phyloP scores from a whole-genome alignment of 2,329 filamentous ascomycete genomes.

The Berkeleyomyces rouxiae region DNA sequence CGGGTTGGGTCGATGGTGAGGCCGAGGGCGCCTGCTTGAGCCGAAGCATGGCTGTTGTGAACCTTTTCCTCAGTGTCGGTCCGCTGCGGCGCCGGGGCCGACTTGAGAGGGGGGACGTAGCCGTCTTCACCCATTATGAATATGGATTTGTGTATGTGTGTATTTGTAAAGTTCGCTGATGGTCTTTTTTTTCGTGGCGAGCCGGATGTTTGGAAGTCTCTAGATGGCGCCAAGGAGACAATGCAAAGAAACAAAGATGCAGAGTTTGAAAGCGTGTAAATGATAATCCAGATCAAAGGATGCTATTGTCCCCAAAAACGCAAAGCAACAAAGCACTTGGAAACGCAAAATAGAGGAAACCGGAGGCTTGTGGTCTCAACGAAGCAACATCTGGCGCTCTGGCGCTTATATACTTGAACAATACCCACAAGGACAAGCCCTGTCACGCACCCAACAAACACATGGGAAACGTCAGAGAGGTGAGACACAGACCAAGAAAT shows the following conservation, averaged over 20 bases:
- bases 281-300: background rate
- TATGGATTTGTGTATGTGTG: background rate
- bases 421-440: background rate
- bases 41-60: conserved; percentile 6
- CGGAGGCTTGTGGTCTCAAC: background rate
- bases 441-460: background rate
- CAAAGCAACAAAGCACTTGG: background rate
- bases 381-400: background rate
- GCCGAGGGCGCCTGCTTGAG: conserved; percentile 8
- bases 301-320: background rate
- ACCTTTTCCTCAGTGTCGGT: conserved; percentile 7
- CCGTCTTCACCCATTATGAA: conserved; percentile 11
- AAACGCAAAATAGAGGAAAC: background rate
- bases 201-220: background rate
- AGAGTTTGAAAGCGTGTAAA: background rate
- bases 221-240: background rate
- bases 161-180: background rate
- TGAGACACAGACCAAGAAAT: background rate
- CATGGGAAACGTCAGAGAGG: background rate
- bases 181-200: background rate
- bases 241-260: background rate
- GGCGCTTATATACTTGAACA: background rate
- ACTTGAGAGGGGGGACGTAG: conserved; percentile 2
- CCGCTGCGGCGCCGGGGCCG: conserved; percentile 3
- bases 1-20: conserved; percentile 11